Base-by-base conservation (phyloP, 2,329 filamentous ascomycete species). In the Ilyonectria mors-panacis region DNA sequence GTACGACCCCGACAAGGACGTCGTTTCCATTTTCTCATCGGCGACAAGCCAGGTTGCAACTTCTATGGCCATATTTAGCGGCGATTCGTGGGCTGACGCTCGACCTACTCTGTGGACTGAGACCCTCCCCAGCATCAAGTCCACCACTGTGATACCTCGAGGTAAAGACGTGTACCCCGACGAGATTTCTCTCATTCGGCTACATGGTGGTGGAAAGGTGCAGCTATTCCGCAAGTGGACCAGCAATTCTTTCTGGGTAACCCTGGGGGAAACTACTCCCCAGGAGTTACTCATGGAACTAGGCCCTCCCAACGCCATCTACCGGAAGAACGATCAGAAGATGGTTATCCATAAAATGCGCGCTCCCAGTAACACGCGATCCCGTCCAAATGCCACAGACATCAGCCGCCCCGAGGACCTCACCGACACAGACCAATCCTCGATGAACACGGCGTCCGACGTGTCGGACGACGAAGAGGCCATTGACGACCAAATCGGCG, bases 281-380 rank as follows among this genome's bases (percentile, higher is more conserved):
- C 96, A 99, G 81, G 94, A 98, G 73, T 84, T 99, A 2, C 89
- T 98, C 21, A 92, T 93, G 65, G 95, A 97, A 76, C 87, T 99
- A 8, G 96, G 96, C 0, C 94, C 96, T 6, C 96, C 96, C 2
- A 95, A 98, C 78, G 94, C 95, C 21, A 97, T 97, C 50, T 98
- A 98, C 80, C 90, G 93, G 69, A 97, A 97, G 82, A 94, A 93
- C 75, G 94, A 97, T 78, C 92, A 94, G 78, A 89, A 94, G 55
- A 92, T 98, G 82, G 93, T 94, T 13, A 96, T 97, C 59, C 95
- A 97, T 78, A 90, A 91, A 78, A 85, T 87, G 73, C 84, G 88
- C 23, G 83, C 86, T 5, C 80, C 84, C 6, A 89, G 87, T 72
- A 85, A 86, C 66, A 84, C 84, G 39, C 82, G 85, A 48, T 80